Evolutionary conservation across 2,329 filamentous ascomycete genomes (phyloP).

Genomic region (Aspergillus arachidicola): DNA sequence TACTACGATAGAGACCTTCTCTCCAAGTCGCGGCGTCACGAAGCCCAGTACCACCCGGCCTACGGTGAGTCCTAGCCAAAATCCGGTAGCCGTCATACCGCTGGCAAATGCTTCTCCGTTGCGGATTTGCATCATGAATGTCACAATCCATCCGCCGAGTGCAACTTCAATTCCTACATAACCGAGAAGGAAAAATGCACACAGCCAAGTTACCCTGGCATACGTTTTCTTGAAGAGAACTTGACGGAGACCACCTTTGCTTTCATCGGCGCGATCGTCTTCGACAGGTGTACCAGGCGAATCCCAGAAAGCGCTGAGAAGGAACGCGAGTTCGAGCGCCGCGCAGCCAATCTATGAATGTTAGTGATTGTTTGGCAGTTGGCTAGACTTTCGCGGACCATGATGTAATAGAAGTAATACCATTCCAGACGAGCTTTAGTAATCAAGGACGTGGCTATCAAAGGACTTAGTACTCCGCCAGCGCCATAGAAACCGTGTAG

Average conservation of each 20-base stretch:
- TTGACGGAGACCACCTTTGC: neutral
- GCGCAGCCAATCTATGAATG: neutral
- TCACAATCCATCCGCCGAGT: slow-evolving; percentile 79
- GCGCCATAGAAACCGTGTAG: slow-evolving; percentile 72
- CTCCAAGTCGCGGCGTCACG: too few relatives aligned
- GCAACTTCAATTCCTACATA: slow-evolving; percentile 75
- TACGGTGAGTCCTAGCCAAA: slow-evolving; percentile 67
- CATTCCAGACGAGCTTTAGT: slow-evolving; percentile 63
- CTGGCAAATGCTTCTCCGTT: slow-evolving; percentile 69
- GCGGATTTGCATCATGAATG: slow-evolving; percentile 78
- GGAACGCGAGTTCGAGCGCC: neutral
- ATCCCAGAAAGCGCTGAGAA: neutral
- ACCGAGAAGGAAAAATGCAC: slow-evolving; percentile 68
- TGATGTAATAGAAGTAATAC: slow-evolving; percentile 76
- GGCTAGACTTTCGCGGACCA: slow-evolving; percentile 50
- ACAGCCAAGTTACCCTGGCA: neutral
- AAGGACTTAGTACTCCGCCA: slow-evolving; percentile 68
- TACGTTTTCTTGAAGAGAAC: neutral
- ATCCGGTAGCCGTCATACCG: slow-evolving; percentile 76
- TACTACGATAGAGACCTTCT: too few relatives aligned
- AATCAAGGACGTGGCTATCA: slow-evolving; percentile 74
- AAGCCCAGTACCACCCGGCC: slow-evolving; percentile 75
- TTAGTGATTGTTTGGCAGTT: neutral
- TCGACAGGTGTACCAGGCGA: neutral
- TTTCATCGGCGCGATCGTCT: neutral